Evolutionary conservation across 2,329 filamentous ascomycete genomes (phyloP).

Genomic region (Emergomyces pasteurianus): DNA sequence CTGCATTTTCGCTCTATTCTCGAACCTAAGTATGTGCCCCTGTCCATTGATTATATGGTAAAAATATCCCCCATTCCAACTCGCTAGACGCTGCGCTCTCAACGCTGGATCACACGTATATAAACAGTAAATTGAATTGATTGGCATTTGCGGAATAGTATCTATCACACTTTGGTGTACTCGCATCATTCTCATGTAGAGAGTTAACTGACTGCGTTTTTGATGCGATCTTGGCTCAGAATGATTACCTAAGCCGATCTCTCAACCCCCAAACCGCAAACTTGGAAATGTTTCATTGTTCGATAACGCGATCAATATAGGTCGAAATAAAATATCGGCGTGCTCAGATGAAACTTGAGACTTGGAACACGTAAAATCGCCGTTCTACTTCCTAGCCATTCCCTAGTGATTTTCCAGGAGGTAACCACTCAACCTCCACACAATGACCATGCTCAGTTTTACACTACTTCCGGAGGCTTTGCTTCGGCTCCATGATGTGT

Average conservation of each 20-base stretch:
- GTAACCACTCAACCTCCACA: neutral
- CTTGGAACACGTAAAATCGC: neutral
- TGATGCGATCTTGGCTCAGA: too few relatives aligned
- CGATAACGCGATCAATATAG: neutral
- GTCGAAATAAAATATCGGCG: neutral
- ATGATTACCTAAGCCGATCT: neutral
- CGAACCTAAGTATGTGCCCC: too few relatives aligned
- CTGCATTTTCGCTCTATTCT: too few relatives aligned
- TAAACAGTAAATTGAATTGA: neutral
- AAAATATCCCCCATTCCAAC: too few relatives aligned
- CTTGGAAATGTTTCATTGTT: neutral
- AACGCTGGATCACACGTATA: neutral
- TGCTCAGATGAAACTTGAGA: neutral
- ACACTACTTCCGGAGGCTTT: conserved; percentile 46
- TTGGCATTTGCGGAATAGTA: neutral
- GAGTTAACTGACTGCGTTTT: too few relatives aligned
- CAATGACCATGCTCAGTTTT: conserved; percentile 32
- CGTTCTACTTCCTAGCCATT: neutral
- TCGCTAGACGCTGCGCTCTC: neutral
- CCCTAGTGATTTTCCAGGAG: neutral
- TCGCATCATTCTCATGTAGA: too few relatives aligned
- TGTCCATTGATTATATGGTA: too few relatives aligned
- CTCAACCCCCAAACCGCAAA: too few relatives aligned
- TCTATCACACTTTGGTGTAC: neutral
- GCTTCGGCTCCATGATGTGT: conserved; percentile 45